Conservation (phyloP, 148 eudicot species). For the Agrostemma githago region DNA sequence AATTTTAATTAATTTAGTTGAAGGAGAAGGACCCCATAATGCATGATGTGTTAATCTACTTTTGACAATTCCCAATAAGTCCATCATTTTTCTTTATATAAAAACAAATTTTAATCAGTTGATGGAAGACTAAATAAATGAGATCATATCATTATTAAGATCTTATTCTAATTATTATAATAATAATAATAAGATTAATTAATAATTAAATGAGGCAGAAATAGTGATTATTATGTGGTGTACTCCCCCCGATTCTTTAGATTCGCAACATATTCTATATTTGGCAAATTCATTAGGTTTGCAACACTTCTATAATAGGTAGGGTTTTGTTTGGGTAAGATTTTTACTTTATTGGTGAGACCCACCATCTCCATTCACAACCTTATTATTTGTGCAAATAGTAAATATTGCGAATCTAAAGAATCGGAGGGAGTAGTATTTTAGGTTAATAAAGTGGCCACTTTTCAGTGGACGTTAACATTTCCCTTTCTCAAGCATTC, state of each 20-base stretch:
- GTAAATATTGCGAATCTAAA: too few species aligned
- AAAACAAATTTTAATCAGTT: background rate
- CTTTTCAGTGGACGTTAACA: conserved; percentile 10
- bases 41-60: conserved; percentile 2
- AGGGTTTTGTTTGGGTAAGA: too few species aligned
- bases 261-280: too few species aligned
- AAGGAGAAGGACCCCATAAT: conserved; percentile 2
- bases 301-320: too few species aligned
- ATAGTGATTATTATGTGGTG: conserved; percentile 1
- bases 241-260: too few species aligned
- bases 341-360: too few species aligned
- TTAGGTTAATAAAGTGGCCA: background rate
- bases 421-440: too few species aligned
- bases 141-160: conserved; percentile 6
- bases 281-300: too few species aligned
- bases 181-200: background rate
- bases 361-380: too few species aligned
- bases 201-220: background rate
- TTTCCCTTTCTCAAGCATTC: conserved; percentile 13
- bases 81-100: background rate
- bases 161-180: background rate
- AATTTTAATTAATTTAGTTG: background rate
- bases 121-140: background rate
- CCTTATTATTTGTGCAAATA: too few species aligned
- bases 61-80: background rate